Evolutionary conservation across 2,329 filamentous ascomycete species (phyloP), one percentile per base, ranked within the genome.

Genomic region (Plectosphaerella plurivora): DNA sequence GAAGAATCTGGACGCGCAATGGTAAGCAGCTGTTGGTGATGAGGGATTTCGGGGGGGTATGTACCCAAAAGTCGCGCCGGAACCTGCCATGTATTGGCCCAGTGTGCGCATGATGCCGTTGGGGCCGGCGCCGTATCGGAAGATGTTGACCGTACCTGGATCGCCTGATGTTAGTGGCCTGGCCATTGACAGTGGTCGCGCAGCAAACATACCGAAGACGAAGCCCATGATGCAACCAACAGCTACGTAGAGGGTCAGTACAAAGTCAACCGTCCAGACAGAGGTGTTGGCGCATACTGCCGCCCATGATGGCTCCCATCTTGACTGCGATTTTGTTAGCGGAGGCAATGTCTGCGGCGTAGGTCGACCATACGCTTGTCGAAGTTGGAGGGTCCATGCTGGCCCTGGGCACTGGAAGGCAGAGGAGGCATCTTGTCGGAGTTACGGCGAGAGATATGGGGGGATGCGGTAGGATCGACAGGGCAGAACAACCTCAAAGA

Each of bases 231-330:
- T 96, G 50, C 89, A 79, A 57, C 94, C 94, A 57, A 99, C 94
- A 72, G 91, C 94, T 97, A 63, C 55, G 20, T 49, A 55, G 14
- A 36, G 52, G 16, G 58, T 75, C 61, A 76, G 72, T 51, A 47
- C 22, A n/a, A 41, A 52, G 25, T 33, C 12, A 6, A 22, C 3
- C 2, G 7, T n/a, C 5, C 11, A 47, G 18, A 15, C 35, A 35
- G 12, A 35, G 25, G 14, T 50, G 16, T 45, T 37, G 50, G 49
- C 50, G 83, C 91, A 65, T 88, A 97, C 93, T 95, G 69, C 91
- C 90, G 62, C 94, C 94, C 91, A 97, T 97, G 87, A 99, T 87
- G 57, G 89, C 91, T 63, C 94, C 94, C 91, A 97, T 97, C 79
- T 96, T 97, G 71, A 92, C 91, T 96, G 68, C 62, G 49, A 46